A percentile compares a stretch with the other conserved stretches of the same genome.
phyloP scores from a whole-genome alignment of 305 asterid genomes.

The Solanum hybrid region DNA sequence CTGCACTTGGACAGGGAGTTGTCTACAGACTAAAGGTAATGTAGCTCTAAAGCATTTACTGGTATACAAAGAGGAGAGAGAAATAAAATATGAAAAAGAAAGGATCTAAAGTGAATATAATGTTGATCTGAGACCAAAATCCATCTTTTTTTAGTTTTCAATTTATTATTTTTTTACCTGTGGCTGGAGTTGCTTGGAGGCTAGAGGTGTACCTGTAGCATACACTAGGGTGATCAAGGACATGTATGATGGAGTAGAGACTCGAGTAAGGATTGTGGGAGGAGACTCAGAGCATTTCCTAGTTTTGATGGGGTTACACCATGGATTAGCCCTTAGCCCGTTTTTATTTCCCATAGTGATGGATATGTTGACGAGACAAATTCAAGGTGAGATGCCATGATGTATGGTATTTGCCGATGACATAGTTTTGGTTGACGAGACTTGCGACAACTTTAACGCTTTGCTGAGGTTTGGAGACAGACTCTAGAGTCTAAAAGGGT shows the following conservation, averaged over 20 bases:
- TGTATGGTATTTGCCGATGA: not conserved
- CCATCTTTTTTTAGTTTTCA: not conserved
- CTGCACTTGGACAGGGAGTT: conserved; percentile 93
- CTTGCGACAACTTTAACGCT: not conserved
- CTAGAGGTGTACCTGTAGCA: not conserved
- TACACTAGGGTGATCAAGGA: not conserved
- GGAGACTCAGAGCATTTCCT: not conserved
- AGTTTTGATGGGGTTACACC: not conserved
- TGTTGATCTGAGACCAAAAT: not conserved
- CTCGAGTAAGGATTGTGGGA: not conserved
- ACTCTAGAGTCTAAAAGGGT: not conserved
- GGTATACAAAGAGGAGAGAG: not conserved
- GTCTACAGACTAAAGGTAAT: conserved; percentile 85
- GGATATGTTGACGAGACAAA: not conserved
- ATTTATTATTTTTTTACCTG: not conserved
- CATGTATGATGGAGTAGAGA: not conserved
- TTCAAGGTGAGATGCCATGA: not conserved
- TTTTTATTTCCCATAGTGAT: not conserved
- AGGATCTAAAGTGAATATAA: not conserved
- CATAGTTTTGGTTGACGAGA: not conserved
- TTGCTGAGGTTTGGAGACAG: not conserved
- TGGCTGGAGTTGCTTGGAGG: not conserved
- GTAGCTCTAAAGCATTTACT: conserved; percentile 2
- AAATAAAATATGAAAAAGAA: not conserved
- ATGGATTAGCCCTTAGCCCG: not conserved